Evolutionary conservation across 1,139 yeast genomes (phyloP), one percentile per base, ranked within the genome.

Genomic region (Casaregolazyma suthepensis): DNA sequence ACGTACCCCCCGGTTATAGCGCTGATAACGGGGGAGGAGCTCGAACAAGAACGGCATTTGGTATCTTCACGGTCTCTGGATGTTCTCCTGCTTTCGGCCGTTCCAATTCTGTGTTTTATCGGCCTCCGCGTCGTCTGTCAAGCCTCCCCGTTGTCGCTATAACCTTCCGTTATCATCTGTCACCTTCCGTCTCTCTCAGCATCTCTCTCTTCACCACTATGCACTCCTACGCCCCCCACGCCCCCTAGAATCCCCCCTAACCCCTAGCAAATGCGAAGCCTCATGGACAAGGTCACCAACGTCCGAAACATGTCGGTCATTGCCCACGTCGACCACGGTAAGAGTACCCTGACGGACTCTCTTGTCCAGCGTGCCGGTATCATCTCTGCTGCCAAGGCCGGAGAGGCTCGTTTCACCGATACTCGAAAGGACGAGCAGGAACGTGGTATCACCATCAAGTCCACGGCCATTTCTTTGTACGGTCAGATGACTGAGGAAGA

Each of bases 241-340:
- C 9, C 15, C 18, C 19, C 19, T n/a, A 9, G n/a, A n/a, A n/a
- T 10, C 2, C 23, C 4, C 6, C 20, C 51, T 47, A 51, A 51
- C 52, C 38, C 43, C 29, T 50, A 61, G 63, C 97, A 91, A 82
- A 91, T 91, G 87, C 95, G 98, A 82, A 91, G 80, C 72, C 85
- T 91, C 80, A 91, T 91, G 98, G 98, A 93, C 95, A 87, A 85
- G 81, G 96, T 90, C 82, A 86, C 97, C 79, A 91, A 93, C 76
- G 97, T 93, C 75, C 96, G 99, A 84, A 93, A 93, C 95, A 93
- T 93, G 96, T 93, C 98, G 79, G 99, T 93, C 79, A 93, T 93
- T 85, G 99, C 99, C 75, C 99, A 93, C 87, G 98, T 93, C 87
- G 99, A 93, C 85, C 99, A 93, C 85, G 99, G 99, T 82, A 43